phyloP scores from a whole-genome alignment of 306 rosid genomes.

The Cicer cuneatum region DNA sequence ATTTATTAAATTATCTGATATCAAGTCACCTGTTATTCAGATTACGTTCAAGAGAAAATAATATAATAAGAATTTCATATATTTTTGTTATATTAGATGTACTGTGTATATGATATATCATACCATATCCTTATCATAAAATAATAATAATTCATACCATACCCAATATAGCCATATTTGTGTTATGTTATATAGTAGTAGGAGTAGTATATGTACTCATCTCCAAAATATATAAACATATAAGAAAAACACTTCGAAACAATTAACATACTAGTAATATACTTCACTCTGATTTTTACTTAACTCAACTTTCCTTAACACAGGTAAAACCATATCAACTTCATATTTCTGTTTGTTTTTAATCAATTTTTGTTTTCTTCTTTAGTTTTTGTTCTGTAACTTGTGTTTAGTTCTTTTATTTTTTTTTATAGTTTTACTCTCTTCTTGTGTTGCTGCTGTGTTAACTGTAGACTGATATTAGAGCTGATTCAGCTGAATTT shows the following conservation, averaged over 20 bases:
- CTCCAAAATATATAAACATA: too few species aligned
- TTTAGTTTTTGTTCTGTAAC: not conserved
- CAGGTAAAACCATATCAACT: conserved; percentile 29
- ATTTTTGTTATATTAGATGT: too few species aligned
- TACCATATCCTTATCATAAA: not conserved
- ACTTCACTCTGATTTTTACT: conserved; percentile 53
- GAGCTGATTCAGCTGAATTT: conserved; percentile 42
- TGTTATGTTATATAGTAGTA: not conserved
- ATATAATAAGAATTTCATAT: too few species aligned
- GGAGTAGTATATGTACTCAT: not conserved
- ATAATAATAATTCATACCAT: too few species aligned
- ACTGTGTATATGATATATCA: not conserved
- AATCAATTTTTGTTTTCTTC: not conserved
- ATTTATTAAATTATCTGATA: too few species aligned
- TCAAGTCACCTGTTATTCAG: too few species aligned
- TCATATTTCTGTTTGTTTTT: conserved; percentile 17
- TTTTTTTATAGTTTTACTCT: not conserved
- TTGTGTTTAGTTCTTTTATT: not conserved
- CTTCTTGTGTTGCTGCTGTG: conserved; percentile 30
- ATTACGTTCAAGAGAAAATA: too few species aligned
- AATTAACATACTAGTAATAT: not conserved
- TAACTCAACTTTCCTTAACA: conserved; percentile 2
- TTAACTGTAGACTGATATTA: conserved; percentile 12
- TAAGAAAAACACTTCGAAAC: not conserved
- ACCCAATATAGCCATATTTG: not conserved